Percentiles rank a stretch among this genome's conserved stretches.
phyloP scores from a whole-genome alignment of 306 rosid species.

The Crotalaria pallida region DNA sequence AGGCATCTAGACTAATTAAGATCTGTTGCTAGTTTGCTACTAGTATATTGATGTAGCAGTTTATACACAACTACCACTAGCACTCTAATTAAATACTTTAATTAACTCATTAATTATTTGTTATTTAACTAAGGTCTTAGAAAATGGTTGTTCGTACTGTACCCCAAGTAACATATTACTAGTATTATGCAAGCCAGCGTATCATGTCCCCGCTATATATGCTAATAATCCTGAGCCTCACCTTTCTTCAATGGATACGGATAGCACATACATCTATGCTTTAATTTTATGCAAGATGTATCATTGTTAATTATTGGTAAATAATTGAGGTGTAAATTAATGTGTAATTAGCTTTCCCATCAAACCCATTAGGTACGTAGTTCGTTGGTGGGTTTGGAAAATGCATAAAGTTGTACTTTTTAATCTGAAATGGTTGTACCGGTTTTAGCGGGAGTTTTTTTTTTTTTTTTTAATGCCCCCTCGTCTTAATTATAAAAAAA shows the following conservation, averaged over 20 bases:
- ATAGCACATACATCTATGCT: background rate
- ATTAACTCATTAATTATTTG: background rate
- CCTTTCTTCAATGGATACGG: background rate
- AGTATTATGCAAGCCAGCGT: background rate
- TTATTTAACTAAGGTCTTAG: background rate
- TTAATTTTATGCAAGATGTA: background rate
- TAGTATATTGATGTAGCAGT: background rate
- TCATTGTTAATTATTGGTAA: background rate
- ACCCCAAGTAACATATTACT: background rate
- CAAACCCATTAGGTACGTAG: background rate
- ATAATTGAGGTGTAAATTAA: background rate
- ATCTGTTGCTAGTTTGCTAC: background rate
- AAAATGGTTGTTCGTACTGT: slow-evolving; percentile 8
- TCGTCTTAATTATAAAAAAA: too few species aligned
- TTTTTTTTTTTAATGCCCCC: too few species aligned
- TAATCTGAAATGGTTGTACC: too few species aligned
- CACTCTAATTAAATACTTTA: background rate
- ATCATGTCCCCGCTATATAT: background rate
- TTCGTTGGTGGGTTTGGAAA: too few species aligned
- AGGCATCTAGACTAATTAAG: slow-evolving; percentile 29
- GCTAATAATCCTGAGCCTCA: background rate
- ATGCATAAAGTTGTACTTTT: too few species aligned
- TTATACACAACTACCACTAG: background rate
- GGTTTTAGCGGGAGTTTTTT: too few species aligned
- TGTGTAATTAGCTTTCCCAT: too few species aligned